Base-by-base conservation (phyloP, 2,329 filamentous ascomycete species). In the Metarhizium humberi region DNA sequence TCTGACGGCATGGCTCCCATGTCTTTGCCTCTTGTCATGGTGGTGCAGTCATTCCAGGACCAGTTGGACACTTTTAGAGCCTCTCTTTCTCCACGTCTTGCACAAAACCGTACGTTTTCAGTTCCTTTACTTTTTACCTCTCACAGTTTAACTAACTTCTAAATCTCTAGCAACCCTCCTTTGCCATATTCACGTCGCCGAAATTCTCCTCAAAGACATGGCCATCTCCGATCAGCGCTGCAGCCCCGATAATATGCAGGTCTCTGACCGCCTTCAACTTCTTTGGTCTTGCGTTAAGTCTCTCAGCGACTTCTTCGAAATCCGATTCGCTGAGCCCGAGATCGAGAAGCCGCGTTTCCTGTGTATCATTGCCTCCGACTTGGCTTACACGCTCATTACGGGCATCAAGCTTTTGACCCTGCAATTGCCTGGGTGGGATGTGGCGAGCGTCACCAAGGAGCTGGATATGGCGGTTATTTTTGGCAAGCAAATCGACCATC, bases 131-230 rank as follows among this genome's bases (percentile, higher is more conserved):
- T 14, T 13, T 14, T 16, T 34, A 25, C 4, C 30, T 20, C 14
- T 4, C 7, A 4, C 2, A 42, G 2, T 45, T 18, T 10, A 13
- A 14, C 20, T 38, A 18, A 54, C 52, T 6, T 53, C 16, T 7
- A 5, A 11, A 6, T 14, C 10, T 4, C 4, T 46, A 77, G 75
- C 67, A 2, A 64, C 69, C 0, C 61, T 80, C 6, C 65, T 66
- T 30, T 69, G 70, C 11, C 76, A 79, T 58, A 47, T 76, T 8
- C 63, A 70, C 57, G 68, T 78, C 13, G 74, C 74, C 25, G 71
- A 78, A 58, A 67, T 76, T 8, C 70, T 80, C 4, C 65, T 79
- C 18, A 76, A 74, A 58, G 77, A 78, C 58, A 64, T 75, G 42
- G 73, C 69, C 56, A 64, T 79, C 32, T 71, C 72, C 4, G 75